A percentile compares a stretch with the other conserved stretches of the same genome.
These are phyloP conservation scores for Annona cherimola DNA, from an alignment of 164 flowering plant genomes.

Conservation along the genomic window DNA sequence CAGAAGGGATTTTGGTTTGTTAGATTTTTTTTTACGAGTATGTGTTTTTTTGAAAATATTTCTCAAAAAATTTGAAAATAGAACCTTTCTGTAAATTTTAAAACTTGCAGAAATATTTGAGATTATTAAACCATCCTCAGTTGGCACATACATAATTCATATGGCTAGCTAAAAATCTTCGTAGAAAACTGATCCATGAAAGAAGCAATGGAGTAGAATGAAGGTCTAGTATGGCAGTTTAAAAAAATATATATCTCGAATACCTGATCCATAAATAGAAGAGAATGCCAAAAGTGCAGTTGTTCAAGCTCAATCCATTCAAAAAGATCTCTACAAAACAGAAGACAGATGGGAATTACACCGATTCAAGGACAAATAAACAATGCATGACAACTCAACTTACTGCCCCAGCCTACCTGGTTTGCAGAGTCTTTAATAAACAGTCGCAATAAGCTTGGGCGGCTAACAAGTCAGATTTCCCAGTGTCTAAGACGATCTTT, in stretches of 20 bases:
- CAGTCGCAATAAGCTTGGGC: conserved; percentile 93
- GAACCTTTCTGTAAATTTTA: too few relatives aligned
- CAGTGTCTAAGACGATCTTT: conserved; percentile 86
- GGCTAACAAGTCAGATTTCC: conserved; percentile 67
- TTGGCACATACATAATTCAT: background rate
- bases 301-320: conserved; percentile 99
- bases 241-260: background rate
- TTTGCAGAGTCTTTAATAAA: conserved; percentile 68
- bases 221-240: background rate
- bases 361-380: conserved; percentile 1
- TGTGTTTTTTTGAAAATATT: too few relatives aligned
- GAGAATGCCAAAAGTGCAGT: conserved; percentile 74
- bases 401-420: conserved; percentile 44
- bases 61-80: too few relatives aligned
- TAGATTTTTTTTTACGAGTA: too few relatives aligned
- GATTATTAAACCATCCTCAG: background rate
- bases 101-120: background rate
- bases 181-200: background rate
- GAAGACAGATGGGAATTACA: background rate
- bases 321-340: conserved; percentile 70
- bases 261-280: conserved; percentile 99
- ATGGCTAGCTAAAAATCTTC: background rate
- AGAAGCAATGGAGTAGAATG: background rate
- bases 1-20: too few relatives aligned
- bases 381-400: background rate